A percentile compares a stretch with the other conserved stretches of the same genome.
Conservation (phyloP, 345 rosid genomes). For the Psidium friedrichsthalianum region DNA sequence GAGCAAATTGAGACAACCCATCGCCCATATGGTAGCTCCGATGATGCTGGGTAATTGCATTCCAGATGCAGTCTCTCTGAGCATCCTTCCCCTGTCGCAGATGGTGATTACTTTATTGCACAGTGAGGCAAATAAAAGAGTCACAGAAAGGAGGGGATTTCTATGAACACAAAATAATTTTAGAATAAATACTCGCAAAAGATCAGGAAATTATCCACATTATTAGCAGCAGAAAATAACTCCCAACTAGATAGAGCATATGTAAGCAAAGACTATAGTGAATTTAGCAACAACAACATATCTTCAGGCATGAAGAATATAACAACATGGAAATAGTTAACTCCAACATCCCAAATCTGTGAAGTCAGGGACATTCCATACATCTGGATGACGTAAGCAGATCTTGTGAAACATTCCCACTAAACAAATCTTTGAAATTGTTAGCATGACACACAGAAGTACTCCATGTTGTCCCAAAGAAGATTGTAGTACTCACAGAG, state of each 20-base stretch:
- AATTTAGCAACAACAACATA: background rate
- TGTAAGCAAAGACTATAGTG: background rate
- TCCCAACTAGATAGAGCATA: background rate
- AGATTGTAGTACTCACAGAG: background rate
- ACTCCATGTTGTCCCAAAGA: background rate
- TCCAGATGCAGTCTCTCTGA: conserved; percentile 46
- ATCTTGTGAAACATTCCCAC: background rate
- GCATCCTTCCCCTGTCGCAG: conserved; percentile 66
- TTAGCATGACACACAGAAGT: background rate
- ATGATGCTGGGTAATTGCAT: conserved; percentile 64
- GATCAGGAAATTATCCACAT: background rate
- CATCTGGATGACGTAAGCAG: background rate
- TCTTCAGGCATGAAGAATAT: background rate
- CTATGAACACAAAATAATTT: background rate
- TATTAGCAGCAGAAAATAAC: background rate
- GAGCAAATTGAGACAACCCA: conserved; percentile 94
- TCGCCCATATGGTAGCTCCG: conserved; percentile 69
- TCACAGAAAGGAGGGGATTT: background rate
- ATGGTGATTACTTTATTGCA: background rate
- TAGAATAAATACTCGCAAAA: background rate
- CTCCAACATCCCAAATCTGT: background rate
- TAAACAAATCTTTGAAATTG: background rate
- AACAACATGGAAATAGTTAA: background rate
- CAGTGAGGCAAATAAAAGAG: background rate
- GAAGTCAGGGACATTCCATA: background rate